Evolutionary conservation across 257 asterid species (phyloP).

Genomic region (Rehmannia glutinosa): DNA sequence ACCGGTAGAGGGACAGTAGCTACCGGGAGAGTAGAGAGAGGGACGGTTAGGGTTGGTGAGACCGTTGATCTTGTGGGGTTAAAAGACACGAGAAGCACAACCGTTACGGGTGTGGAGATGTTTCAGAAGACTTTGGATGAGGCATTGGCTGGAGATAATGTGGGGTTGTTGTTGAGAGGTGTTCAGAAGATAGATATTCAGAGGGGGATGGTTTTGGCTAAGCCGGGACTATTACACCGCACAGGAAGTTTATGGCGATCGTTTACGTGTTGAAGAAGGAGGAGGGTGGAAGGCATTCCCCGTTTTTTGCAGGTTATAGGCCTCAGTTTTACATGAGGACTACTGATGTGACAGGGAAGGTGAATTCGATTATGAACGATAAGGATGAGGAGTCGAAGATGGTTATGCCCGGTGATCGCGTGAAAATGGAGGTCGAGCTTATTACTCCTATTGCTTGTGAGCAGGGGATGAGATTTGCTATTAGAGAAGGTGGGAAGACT

Average conservation of each 20-base stretch:
- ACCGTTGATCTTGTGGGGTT: slow-evolving; percentile 76
- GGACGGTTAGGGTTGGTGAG: slow-evolving; percentile 68
- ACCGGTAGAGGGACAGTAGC: slow-evolving; percentile 98
- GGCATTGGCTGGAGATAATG: slow-evolving; percentile 94
- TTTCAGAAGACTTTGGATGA: slow-evolving; percentile 89
- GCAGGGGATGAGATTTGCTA: slow-evolving; percentile 97
- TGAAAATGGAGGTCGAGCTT: slow-evolving; percentile 93
- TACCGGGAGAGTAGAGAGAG: slow-evolving; percentile 91
- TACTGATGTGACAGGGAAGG: slow-evolving; percentile 81
- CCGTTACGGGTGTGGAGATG: slow-evolving; percentile 94
- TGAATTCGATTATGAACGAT: slow-evolving; percentile 47
- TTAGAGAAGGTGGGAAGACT: slow-evolving; percentile 94
- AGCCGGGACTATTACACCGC: slow-evolving; percentile 91
- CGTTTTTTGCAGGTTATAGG: slow-evolving; percentile 85
- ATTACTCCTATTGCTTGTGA: slow-evolving; percentile 91
- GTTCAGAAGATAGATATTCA: slow-evolving; percentile 75
- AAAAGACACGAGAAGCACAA: slow-evolving; percentile 65
- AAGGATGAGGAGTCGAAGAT: slow-evolving; percentile 93
- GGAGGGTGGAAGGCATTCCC: slow-evolving; percentile 97
- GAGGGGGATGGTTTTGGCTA: slow-evolving; percentile 94
- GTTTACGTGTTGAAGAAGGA: slow-evolving; percentile 97
- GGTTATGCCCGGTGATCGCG: slow-evolving; percentile 99
- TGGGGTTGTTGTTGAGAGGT: slow-evolving; percentile 89
- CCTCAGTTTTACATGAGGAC: slow-evolving; percentile 99
- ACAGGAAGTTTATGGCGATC: slow-evolving; percentile 63